Conservation (phyloP, 257 asterid species). For the Nicotiana obtusifolia region DNA sequence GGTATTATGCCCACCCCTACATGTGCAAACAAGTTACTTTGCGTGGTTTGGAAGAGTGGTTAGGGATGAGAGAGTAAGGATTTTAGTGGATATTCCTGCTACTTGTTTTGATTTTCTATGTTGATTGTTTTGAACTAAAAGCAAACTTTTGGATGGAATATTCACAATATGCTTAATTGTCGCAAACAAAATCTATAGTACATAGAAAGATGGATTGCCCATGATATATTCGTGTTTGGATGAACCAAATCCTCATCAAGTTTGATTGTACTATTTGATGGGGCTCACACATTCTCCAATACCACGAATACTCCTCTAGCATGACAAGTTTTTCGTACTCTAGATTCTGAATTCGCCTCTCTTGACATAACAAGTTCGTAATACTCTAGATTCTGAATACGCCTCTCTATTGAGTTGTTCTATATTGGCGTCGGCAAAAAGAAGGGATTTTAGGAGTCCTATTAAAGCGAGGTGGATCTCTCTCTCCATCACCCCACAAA, state of each 20-base stretch:
- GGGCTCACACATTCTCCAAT: neutral
- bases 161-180: neutral
- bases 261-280: neutral
- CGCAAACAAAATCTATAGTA: neutral
- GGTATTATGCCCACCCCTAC: no score
- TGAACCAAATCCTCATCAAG: neutral
- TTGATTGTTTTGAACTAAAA: no score
- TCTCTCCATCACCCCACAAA: conserved; percentile 47
- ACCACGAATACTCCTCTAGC: neutral
- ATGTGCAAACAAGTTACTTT: no score
- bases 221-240: neutral
- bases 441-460: conserved; percentile 56
- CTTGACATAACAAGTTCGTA: no score
- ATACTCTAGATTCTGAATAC: neutral
- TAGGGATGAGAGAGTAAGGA: no score
- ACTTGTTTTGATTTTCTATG: no score
- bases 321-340: neutral
- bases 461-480: conserved; percentile 42
- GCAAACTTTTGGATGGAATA: neutral
- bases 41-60: no score
- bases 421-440: conserved; percentile 27
- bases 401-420: neutral
- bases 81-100: no score
- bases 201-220: neutral
- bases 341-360: neutral